Conservation (phyloP, 106 monocot species). For the Dioscorea alata region DNA sequence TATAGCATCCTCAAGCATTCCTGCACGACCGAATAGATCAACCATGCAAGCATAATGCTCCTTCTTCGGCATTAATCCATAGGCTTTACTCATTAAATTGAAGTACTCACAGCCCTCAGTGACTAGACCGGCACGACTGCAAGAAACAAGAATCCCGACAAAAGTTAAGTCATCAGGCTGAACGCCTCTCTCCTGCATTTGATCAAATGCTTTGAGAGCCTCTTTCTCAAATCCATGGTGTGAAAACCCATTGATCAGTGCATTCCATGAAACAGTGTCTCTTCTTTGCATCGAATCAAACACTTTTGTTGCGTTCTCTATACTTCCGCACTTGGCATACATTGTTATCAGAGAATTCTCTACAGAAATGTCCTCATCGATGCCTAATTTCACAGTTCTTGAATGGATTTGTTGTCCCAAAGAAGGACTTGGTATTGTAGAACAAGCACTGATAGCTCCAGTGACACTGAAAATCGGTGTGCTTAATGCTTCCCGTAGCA, state of each 20-base stretch:
- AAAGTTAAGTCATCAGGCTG: slow-evolving; percentile 62
- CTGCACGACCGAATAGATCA: slow-evolving; percentile 54
- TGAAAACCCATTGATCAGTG: slow-evolving; percentile 49
- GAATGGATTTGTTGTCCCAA: slow-evolving; percentile 49
- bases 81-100: slow-evolving; percentile 33
- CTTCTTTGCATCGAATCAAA: slow-evolving; percentile 40
- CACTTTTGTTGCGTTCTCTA: slow-evolving; percentile 20
- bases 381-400: slow-evolving; percentile 28
- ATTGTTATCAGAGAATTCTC: slow-evolving; percentile 62
- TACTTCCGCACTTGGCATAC: slow-evolving; percentile 67
- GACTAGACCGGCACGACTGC: slow-evolving; percentile 46
- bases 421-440: slow-evolving; percentile 19
- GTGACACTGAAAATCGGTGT: slow-evolving; percentile 23
- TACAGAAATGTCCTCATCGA: slow-evolving; percentile 28
- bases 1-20: slow-evolving; percentile 45
- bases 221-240: slow-evolving; percentile 43
- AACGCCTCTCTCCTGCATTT: slow-evolving; percentile 39
- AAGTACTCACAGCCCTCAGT: slow-evolving; percentile 43
- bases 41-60: slow-evolving; percentile 69
- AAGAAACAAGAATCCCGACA: slow-evolving; percentile 41
- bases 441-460: slow-evolving; percentile 37
- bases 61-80: slow-evolving; percentile 42
- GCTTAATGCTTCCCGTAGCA: slow-evolving; percentile 28
- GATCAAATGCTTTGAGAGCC: slow-evolving; percentile 35
- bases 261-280: slow-evolving; percentile 54